Evolutionary conservation across 352 stramenopile genomes (phyloP).

Genomic region (Phytophthora pisi): DNA sequence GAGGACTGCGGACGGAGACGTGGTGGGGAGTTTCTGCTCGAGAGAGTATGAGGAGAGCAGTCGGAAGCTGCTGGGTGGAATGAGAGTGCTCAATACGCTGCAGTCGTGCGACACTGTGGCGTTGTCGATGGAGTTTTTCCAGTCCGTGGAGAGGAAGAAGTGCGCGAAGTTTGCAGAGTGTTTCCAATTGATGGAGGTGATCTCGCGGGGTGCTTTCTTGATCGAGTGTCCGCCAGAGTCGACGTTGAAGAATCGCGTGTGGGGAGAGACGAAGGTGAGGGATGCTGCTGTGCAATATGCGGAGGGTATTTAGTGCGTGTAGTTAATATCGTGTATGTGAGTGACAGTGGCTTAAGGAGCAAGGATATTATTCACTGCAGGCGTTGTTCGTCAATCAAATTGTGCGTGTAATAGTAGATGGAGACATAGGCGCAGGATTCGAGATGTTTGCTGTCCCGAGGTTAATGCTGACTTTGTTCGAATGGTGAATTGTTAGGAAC

Average conservation of each 20-base stretch:
- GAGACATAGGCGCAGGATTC: neutral
- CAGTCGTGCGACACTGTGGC: slow-evolving; percentile 77
- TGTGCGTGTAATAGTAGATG: slow-evolving; percentile 37
- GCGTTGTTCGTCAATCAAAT: slow-evolving; percentile 79
- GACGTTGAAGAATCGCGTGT: slow-evolving; percentile 41
- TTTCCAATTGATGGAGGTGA: slow-evolving; percentile 50
- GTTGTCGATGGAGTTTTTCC: slow-evolving; percentile 51
- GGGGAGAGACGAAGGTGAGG: slow-evolving; percentile 55
- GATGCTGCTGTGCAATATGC: slow-evolving; percentile 8
- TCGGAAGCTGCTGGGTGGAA: slow-evolving; percentile 30
- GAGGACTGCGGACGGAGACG: slow-evolving; percentile 57
- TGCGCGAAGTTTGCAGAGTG: slow-evolving; percentile 22
- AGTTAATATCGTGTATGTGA: neutral
- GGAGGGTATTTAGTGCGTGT: neutral
- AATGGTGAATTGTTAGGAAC: slow-evolving; percentile 41
- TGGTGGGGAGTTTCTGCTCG: slow-evolving; percentile 55
- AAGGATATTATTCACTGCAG: slow-evolving; percentile 71
- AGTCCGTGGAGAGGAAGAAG: neutral
- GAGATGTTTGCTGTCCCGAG: neutral
- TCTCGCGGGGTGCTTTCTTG: slow-evolving; percentile 68
- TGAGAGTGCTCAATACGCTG: slow-evolving; percentile 66
- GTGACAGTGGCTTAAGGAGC: slow-evolving; percentile 61
- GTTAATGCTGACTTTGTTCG: neutral
- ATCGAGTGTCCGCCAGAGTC: slow-evolving; percentile 38
- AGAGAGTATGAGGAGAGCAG: slow-evolving; percentile 54